A percentile compares a stretch with the other conserved stretches of the same genome.
These are phyloP conservation scores for Encephalitozoon intestinalis DNA, from an alignment of 371 early-diverging fungal genomes.

Conservation along the genomic window DNA sequence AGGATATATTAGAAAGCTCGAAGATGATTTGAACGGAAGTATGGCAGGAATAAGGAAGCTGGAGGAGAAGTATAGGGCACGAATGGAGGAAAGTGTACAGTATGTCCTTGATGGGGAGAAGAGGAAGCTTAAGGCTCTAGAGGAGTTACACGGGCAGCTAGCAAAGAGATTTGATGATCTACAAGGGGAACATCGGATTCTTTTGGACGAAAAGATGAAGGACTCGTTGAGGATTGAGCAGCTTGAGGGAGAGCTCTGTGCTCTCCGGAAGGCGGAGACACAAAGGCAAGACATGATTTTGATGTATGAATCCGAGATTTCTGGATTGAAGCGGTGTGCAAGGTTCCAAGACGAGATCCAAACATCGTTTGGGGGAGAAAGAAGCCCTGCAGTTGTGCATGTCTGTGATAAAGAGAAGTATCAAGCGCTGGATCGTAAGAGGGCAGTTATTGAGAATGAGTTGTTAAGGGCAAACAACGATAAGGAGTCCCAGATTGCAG, in stretches of 20 bases:
- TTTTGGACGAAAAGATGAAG: not conserved
- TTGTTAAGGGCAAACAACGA: not conserved
- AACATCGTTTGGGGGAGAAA: not conserved
- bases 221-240: conserved; percentile 10
- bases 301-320: conserved; percentile 7
- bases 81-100: not conserved
- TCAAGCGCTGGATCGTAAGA: not conserved
- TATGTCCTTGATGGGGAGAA: not conserved
- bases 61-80: not conserved
- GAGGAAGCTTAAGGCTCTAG: conserved; percentile 14
- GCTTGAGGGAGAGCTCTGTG: conserved; percentile 28
- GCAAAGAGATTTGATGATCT: conserved; percentile 6
- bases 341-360: not conserved
- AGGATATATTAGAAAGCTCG: not conserved
- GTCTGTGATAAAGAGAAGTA: not conserved
- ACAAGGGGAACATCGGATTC: conserved; percentile 20
- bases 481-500: not conserved
- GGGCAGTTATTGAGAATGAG: not conserved
- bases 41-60: not conserved
- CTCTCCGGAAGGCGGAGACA: not conserved
- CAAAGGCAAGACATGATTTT: not conserved
- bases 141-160: conserved; percentile 29
- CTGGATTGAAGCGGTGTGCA: not conserved
- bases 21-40: conserved; percentile 10
- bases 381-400: not conserved